A percentile compares a stretch with the other conserved stretches of the same genome.
These are phyloP conservation scores for Penicillium steckii DNA, from an alignment of 495 filamentous ascomycete genomes.

Conservation along the genomic window DNA sequence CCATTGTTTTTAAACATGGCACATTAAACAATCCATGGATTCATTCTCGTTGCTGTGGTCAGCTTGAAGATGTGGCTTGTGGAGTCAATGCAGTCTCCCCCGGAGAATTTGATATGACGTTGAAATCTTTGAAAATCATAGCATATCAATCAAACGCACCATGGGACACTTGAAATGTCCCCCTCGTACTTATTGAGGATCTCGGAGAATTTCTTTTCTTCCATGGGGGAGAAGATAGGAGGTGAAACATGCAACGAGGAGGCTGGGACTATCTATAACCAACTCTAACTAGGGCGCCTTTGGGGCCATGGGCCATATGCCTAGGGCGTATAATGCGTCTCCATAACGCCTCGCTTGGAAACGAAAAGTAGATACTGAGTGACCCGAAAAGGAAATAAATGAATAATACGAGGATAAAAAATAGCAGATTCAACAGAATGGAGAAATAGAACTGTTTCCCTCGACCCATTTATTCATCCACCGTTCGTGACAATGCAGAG, in stretches of 20 bases:
- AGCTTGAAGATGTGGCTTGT: no score
- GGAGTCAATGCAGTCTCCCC: no score
- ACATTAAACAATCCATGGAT: neutral
- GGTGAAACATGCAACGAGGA: neutral
- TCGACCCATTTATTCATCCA: neutral
- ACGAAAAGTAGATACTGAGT: neutral
- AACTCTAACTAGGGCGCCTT: neutral
- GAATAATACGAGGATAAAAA: neutral
- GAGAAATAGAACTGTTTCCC: neutral
- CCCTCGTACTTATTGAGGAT: neutral
- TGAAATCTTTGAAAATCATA: neutral
- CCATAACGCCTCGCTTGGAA: neutral
- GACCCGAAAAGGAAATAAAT: neutral
- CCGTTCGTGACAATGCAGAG: neutral
- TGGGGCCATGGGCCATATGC: neutral
- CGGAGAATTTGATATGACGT: no score
- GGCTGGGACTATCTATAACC: neutral
- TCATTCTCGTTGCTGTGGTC: no score
- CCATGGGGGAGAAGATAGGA: neutral
- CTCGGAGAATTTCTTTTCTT: constrained; percentile 1
- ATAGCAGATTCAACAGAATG: neutral
- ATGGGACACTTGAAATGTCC: neutral
- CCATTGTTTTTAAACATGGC: neutral
- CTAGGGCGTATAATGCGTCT: no score
- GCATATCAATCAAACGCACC: neutral